These are phyloP conservation scores for Bacidia rubella DNA, from an alignment of 495 filamentous ascomycete genomes.

Conservation along the genomic window DNA sequence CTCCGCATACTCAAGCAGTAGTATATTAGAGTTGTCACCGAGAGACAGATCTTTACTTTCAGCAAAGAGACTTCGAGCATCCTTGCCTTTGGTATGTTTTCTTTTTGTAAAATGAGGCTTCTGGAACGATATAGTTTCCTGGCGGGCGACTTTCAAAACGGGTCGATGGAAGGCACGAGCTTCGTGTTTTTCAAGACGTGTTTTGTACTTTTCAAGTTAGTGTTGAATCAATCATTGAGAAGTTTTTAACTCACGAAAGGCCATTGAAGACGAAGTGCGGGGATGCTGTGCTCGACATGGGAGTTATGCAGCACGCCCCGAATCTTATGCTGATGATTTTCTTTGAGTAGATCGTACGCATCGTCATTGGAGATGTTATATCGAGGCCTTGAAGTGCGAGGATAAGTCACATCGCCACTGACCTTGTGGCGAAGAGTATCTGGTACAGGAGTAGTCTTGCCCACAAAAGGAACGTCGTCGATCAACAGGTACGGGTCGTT, in stretches of 20 bases:
- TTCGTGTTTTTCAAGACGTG: conserved; percentile 62
- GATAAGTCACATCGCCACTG: conserved; percentile 8
- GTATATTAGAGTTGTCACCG: conserved; percentile 71
- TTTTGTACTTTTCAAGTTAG: conserved; percentile 48
- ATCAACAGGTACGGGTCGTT: conserved; percentile 82
- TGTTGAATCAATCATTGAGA: background rate
- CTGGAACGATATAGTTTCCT: conserved; percentile 39
- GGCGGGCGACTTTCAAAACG: conserved; percentile 41
- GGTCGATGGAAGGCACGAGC: conserved; percentile 89
- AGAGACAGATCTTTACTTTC: conserved; percentile 61
- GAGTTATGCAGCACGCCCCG: conserved; percentile 77
- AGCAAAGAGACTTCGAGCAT: conserved; percentile 58
- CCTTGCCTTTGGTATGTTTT: conserved; percentile 65
- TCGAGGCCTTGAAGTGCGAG: conserved; percentile 46
- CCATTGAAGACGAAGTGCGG: conserved; percentile 79
- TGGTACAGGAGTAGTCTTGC: conserved; percentile 20
- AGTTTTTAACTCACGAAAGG: conserved; percentile 46
- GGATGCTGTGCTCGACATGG: conserved; percentile 79
- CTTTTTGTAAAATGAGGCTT: conserved; percentile 58
- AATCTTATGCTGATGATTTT: conserved; percentile 91
- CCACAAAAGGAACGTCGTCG: conserved; percentile 42
- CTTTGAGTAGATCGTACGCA: conserved; percentile 88
- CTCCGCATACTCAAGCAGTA: conserved; percentile 91
- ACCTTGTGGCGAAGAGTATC: background rate
- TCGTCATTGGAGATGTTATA: conserved; percentile 96